Evolutionary conservation across 805 yeast species (phyloP).

Genomic region (Kodamaea nitidulidarum): DNA sequence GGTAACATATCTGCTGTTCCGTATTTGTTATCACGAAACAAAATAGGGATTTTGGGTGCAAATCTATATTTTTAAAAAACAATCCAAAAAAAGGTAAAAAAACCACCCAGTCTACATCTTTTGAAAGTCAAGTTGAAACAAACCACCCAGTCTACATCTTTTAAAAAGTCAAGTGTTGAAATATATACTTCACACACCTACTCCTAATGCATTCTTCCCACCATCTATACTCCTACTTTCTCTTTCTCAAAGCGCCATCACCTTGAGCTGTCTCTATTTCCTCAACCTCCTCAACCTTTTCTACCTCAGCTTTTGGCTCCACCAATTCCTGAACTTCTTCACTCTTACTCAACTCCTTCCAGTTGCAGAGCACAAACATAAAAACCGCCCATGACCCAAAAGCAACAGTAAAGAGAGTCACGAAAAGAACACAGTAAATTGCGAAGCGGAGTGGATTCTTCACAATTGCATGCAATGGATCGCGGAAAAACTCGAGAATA

Average conservation of each 20-base stretch:
- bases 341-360: slow-evolving; percentile 13
- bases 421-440: slow-evolving; percentile 41
- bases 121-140: too few relatives aligned
- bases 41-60: background rate
- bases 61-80: background rate
- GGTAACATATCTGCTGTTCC: background rate
- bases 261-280: background rate
- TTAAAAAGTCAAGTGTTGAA: too few relatives aligned
- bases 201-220: background rate
- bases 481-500: slow-evolving; percentile 35
- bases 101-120: too few relatives aligned
- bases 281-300: background rate
- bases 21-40: too few relatives aligned
- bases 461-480: slow-evolving; percentile 44
- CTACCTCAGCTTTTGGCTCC: slow-evolving; percentile 1
- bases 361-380: slow-evolving; percentile 18
- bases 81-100: too few relatives aligned
- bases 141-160: too few relatives aligned
- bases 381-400: slow-evolving; percentile 43
- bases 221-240: background rate
- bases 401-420: slow-evolving; percentile 37
- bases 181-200: too few relatives aligned
- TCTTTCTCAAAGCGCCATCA: background rate
- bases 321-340: slow-evolving; percentile 1
- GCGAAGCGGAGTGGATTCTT: slow-evolving; percentile 50